Conservation (phyloP, 768 basidiomycete genomes). For the Mycena sanguinolenta region DNA sequence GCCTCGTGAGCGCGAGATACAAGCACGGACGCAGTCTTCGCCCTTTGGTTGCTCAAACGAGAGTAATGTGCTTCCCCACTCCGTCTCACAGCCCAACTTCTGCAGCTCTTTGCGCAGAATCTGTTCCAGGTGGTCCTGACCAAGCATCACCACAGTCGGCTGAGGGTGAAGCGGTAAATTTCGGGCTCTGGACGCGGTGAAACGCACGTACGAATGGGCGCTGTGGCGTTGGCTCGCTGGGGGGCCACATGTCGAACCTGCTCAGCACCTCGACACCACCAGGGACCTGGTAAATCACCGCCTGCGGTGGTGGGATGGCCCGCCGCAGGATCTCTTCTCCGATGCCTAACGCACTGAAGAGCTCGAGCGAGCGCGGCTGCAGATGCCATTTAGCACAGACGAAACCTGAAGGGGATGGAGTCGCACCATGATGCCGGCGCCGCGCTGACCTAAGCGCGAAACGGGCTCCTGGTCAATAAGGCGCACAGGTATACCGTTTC, state of each 20-base stretch:
- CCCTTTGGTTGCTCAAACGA: conserved; percentile 42
- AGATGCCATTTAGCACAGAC: not conserved
- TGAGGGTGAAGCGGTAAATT: conserved; percentile 15
- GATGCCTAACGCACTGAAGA: conserved; percentile 46
- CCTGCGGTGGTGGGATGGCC: conserved; percentile 34
- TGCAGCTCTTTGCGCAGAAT: conserved; percentile 41
- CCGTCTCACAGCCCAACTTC: conserved; percentile 40
- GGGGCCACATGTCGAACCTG: conserved; percentile 40
- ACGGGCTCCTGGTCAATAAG: conserved; percentile 62
- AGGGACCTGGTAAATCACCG: conserved; percentile 39
- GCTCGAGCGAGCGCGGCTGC: conserved; percentile 46
- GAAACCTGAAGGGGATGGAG: not conserved
- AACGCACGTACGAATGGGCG: conserved; percentile 43
- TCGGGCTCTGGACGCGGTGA: not conserved
- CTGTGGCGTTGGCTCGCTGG: conserved; percentile 37
- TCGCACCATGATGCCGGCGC: conserved; percentile 42
- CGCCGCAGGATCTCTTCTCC: conserved; percentile 36
- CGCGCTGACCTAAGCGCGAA: conserved; percentile 53
- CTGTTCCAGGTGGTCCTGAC: conserved; percentile 44
- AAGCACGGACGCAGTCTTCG: conserved; percentile 39
- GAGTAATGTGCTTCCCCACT: conserved; percentile 41
- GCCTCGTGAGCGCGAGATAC: conserved; percentile 28
- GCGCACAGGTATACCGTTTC: conserved; percentile 62
- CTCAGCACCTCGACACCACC: conserved; percentile 25
- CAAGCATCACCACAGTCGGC: conserved; percentile 42